phyloP scores from a whole-genome alignment of 495 filamentous ascomycete genomes.

The Cryomyces minteri region DNA sequence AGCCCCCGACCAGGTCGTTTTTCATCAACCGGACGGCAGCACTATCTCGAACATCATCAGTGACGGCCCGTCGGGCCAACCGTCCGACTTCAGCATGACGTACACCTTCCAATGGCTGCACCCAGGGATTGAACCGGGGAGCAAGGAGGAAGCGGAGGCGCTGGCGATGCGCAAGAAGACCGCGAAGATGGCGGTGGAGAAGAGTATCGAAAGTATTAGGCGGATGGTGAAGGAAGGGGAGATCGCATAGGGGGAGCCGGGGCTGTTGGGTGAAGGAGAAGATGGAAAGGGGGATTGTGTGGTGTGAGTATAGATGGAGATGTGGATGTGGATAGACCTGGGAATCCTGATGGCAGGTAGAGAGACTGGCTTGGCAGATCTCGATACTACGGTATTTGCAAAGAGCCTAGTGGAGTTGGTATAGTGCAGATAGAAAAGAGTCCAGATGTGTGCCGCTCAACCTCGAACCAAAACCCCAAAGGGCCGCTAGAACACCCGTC shows the following conservation, averaged over 20 bases:
- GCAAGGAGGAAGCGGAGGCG: slow-evolving; percentile 11
- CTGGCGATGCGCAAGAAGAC: slow-evolving; percentile 11
- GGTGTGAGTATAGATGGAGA: no score
- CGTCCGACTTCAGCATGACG: slow-evolving; percentile 29
- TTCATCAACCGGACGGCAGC: slow-evolving; percentile 13
- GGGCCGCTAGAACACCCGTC: no score
- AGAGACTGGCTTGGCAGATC: no score
- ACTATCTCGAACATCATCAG: slow-evolving; percentile 32
- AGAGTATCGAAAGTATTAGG: slow-evolving; percentile 9
- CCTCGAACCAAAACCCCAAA: no score
- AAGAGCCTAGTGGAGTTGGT: no score
- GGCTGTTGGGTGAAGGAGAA: no score
- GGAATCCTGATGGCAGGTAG: no score
- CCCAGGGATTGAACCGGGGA: slow-evolving; percentile 18
- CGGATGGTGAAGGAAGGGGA: slow-evolving; percentile 10
- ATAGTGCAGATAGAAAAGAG: no score
- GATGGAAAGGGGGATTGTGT: no score
- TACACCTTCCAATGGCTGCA: slow-evolving; percentile 36
- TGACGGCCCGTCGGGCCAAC: slow-evolving; percentile 21
- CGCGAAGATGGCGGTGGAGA: slow-evolving; percentile 13
- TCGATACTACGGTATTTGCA: no score
- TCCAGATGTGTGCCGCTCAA: no score
- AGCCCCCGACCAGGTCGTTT: slow-evolving; percentile 12
- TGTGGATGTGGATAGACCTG: no score
- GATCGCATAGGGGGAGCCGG: neutral